Evolutionary conservation across 2,329 filamentous ascomycete species (phyloP), one percentile per base, ranked within the genome.

Genomic region (Pseudopyricularia javanii): DNA sequence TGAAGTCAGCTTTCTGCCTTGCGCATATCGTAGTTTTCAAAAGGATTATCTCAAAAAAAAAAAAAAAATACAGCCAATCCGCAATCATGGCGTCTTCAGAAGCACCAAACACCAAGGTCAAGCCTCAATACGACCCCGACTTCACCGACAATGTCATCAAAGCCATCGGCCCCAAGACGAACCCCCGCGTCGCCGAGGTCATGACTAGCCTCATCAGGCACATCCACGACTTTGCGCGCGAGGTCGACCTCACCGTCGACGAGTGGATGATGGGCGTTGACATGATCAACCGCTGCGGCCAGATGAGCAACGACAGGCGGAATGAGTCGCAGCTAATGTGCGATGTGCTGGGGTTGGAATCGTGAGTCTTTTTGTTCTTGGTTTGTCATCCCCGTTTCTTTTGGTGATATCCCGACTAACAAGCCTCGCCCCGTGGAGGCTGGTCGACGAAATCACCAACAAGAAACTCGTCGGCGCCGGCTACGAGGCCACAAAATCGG

Each of bases 141-240:
- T 91, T 91, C 74, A 93, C 88, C 43, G 68, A 81, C 59, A 72
- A 76, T 59, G 86, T 91, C 64, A 79, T 91, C 64, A 77, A 84
- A 56, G 78, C 83, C 56, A 90, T 88, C 66, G 85, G 87, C 4
- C 83, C 85, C 58, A 80, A 85, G 57, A 83, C 85, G 9, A 72
- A 77, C 57, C 81, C 85, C 32, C 78, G 88, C 43, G 76, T 85
- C 61, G 79, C 83, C 55, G 73, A 82, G 60, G 76, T 91, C 64
- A 76, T 91, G 71, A 66, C 76, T 49, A 76, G 78, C 30, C 70
- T 91, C 55, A 82, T 91, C 63, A 74, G 73, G 53, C 87, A 91
- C 69, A 73, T 91, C 53, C 88, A 93, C 69, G 86, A 89, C 68
- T 91, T 91, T 66, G 81, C 83, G 37, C 82, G 86, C 49, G 87